A percentile compares a stretch with the other conserved stretches of the same genome.
These are phyloP conservation scores for Colletotrichum cuscutae DNA, from an alignment of 2,329 filamentous ascomycete genomes.

Conservation along the genomic window DNA sequence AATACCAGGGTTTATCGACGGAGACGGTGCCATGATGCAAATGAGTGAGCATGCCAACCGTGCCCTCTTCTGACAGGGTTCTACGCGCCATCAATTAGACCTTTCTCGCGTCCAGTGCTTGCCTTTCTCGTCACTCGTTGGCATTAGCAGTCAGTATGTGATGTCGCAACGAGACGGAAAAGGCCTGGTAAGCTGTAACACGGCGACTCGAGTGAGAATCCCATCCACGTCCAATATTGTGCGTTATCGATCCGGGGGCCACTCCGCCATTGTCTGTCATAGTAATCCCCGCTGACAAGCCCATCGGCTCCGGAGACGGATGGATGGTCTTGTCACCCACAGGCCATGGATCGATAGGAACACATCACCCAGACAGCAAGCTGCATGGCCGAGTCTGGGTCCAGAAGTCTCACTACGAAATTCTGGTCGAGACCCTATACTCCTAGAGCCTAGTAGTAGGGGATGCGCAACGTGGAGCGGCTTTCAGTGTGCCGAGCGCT, in stretches of 20 bases:
- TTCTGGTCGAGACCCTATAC: not conserved
- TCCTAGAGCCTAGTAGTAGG: not conserved
- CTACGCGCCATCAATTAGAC: slow-evolving; percentile 4
- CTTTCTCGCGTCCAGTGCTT: slow-evolving; percentile 10
- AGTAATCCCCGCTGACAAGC: not conserved
- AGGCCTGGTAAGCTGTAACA: not conserved
- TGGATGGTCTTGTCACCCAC: slow-evolving; percentile 8
- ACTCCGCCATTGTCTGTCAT: not conserved
- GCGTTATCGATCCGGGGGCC: not conserved
- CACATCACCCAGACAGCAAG: not conserved
- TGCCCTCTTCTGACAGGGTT: slow-evolving; percentile 21
- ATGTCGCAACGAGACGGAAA: not conserved
- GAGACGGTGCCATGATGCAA: slow-evolving; percentile 28
- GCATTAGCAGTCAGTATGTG: not conserved
- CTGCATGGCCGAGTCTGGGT: not conserved
- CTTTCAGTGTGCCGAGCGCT: slow-evolving; percentile 20
- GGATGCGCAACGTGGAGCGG: not conserved
- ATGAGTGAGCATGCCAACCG: slow-evolving; percentile 28
- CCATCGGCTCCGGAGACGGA: slow-evolving; percentile 11
- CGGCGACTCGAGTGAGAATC: not conserved
- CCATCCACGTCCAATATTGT: not conserved
- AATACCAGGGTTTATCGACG: slow-evolving; percentile 30
- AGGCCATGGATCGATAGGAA: not conserved
- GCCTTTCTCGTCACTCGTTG: not conserved
- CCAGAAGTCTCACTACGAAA: not conserved